These are phyloP conservation scores for Prunus padus DNA, from an alignment of 306 rosid species.

Conservation along the genomic window DNA sequence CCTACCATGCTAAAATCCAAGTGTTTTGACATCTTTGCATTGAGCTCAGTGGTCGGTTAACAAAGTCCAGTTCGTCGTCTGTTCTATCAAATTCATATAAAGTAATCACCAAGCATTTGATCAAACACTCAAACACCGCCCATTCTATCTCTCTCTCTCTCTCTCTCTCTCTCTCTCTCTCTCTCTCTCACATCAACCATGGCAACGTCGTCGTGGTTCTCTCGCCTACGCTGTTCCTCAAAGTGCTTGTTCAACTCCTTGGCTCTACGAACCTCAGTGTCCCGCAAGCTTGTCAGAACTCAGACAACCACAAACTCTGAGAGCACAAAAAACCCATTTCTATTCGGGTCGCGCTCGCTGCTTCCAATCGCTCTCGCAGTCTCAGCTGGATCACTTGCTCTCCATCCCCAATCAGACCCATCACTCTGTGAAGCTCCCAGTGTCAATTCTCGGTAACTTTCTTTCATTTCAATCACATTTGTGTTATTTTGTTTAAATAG, in stretches of 20 bases:
- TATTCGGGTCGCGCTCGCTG: constrained; percentile 39
- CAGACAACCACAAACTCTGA: constrained; percentile 17
- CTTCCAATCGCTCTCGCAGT: constrained; percentile 67
- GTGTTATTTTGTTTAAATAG: neutral
- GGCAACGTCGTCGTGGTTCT: constrained; percentile 51
- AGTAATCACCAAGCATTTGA: neutral
- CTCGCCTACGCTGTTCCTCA: constrained; percentile 62
- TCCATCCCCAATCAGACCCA: constrained; percentile 41
- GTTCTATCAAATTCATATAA: neutral
- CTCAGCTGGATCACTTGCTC: constrained; percentile 66
- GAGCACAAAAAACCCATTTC: constrained; percentile 16
- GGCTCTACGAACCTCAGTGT: constrained; percentile 18
- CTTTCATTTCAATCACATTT: neutral
- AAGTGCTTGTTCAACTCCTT: constrained; percentile 30
- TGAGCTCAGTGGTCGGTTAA: neutral
- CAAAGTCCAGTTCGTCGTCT: neutral
- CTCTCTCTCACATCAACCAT: neutral
- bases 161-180: neutral
- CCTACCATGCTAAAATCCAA: no score
- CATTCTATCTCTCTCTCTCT: neutral
- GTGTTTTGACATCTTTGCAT: neutral
- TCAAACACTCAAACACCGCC: neutral
- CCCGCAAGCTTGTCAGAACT: constrained; percentile 17
- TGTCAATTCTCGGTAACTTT: constrained; percentile 38
- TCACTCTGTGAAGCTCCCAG: constrained; percentile 49